Conservation (phyloP, 169 alveolate species). For the Blepharisma undulans region DNA sequence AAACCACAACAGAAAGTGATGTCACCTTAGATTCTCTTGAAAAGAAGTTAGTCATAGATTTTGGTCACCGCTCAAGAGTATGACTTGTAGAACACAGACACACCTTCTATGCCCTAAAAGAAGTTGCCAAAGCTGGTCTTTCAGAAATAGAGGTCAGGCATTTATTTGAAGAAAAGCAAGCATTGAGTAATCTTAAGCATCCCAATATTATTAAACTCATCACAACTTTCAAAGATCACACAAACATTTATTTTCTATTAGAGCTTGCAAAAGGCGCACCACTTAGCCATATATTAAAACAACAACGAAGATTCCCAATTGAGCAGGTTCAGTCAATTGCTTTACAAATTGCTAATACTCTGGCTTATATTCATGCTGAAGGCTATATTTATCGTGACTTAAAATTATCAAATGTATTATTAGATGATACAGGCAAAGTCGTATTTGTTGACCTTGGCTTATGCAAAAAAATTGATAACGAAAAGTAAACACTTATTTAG, state of each 20-base stretch:
- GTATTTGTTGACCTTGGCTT: conserved; percentile 18
- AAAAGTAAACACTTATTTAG: neutral
- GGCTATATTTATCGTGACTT: conserved; percentile 21
- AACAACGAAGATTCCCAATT: conserved; percentile 21
- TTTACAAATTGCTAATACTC: neutral
- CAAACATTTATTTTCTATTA: conserved; percentile 6
- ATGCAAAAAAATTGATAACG: neutral
- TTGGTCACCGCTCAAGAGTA: conserved; percentile 29
- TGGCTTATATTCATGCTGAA: conserved; percentile 14
- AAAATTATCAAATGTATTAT: conserved; percentile 23
- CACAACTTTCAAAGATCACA: conserved; percentile 19
- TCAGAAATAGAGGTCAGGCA: conserved; percentile 13
- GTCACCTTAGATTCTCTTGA: neutral
- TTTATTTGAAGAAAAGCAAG: conserved; percentile 27
- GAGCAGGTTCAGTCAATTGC: conserved; percentile 19
- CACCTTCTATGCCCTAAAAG: conserved; percentile 17
- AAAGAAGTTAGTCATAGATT: conserved; percentile 1
- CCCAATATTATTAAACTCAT: conserved; percentile 19
- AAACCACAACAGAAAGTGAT: neutral
- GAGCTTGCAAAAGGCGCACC: conserved; percentile 39
- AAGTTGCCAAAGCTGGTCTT: conserved; percentile 25
- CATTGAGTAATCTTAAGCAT: neutral
- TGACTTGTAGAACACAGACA: conserved; percentile 1
- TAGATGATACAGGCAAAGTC: conserved; percentile 16
- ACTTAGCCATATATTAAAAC: conserved; percentile 6